Conservation (phyloP, 805 yeast genomes). For the Ogataea henricii region DNA sequence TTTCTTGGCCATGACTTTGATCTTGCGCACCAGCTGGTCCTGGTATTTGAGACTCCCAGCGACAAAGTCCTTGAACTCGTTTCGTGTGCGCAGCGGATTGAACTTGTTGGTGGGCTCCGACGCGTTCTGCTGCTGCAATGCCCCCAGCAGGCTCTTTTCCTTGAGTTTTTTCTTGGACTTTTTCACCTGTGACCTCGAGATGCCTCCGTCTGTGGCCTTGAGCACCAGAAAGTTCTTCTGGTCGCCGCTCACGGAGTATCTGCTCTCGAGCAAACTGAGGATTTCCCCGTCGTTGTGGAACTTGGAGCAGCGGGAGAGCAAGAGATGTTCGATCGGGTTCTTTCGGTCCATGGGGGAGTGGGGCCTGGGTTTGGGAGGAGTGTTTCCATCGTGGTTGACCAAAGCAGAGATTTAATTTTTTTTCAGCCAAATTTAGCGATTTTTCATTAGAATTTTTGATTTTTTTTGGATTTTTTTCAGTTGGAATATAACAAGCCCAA, state of each 20-base stretch:
- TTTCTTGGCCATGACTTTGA: constrained; percentile 32
- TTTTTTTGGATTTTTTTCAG: neutral
- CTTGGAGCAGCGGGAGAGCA: constrained; percentile 46
- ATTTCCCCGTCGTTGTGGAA: constrained; percentile 39
- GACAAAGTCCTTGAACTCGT: constrained; percentile 45
- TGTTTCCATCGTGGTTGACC: no score
- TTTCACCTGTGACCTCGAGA: constrained; percentile 18
- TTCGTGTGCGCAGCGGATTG: constrained; percentile 34
- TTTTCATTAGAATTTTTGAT: no score
- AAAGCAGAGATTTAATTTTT: no score
- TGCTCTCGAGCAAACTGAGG: constrained; percentile 41
- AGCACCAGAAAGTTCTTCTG: constrained; percentile 49
- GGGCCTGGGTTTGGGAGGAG: no score
- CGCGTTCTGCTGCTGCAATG: constrained; percentile 3
- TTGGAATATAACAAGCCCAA: neutral
- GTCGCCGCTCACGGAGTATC: constrained; percentile 49
- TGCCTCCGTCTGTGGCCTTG: constrained; percentile 38
- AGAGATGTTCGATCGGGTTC: constrained; percentile 46
- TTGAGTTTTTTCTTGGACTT: constrained; percentile 16
- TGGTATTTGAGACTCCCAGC: constrained; percentile 41
- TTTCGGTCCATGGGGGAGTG: constrained; percentile 50
- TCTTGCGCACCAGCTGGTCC: constrained; percentile 37
- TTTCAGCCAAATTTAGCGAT: neutral
- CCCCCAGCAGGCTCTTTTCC: constrained; percentile 20
- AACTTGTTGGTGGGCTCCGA: constrained; percentile 21